Evolutionary conservation across 192 early-diverging fungal species (phyloP), one percentile per base, ranked within the genome.

Genomic region (Coemansia sp.): DNA sequence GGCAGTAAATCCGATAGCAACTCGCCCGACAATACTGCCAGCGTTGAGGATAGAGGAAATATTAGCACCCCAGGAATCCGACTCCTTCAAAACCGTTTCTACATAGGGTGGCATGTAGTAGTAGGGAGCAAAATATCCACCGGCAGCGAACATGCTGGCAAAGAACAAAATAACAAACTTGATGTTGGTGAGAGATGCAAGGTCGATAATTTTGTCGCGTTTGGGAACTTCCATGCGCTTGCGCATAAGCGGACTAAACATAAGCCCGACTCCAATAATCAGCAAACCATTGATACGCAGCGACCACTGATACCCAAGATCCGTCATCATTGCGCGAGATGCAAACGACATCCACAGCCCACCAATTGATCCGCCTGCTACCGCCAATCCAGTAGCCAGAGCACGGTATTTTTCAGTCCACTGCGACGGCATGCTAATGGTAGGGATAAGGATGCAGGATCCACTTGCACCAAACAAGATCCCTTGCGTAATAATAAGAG

Each of bases 401-500:
- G 85, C 84, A 8, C 88, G 74, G 31, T 81, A 66, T 45, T 82
- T 82, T 19, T 62, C 58, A 62, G 89, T 90, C 86, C 87, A 94
- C 49, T 92, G 88, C 3, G 78, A 62, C 6, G 84, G 79, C 10
- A 88, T 69, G 26, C 80, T 80, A 18, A 91, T 78, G 12, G 82
- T 73, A 0, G 86, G 86, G 31, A 87, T 81, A 50, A 84, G 83
- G 5, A 86, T 41, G 21, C 89, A 57, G 6, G 81, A 82, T 5
- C 75, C 70, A 8, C 86, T 84, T 13, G 86, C 52, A 7, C 90
- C 92, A 70, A 86, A 87, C 48, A 94, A 45, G 6, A 91, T 55
- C 2, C 87, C 87, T 57, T 91, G 90, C 2, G 90, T 83, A 30
- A 90, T 49, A 26, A 87, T 74, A 5, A 91, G 60, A 18, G 85